phyloP scores from a whole-genome alignment of 1,284 basidiomycete species.

The Phellinidium pouzarii region DNA sequence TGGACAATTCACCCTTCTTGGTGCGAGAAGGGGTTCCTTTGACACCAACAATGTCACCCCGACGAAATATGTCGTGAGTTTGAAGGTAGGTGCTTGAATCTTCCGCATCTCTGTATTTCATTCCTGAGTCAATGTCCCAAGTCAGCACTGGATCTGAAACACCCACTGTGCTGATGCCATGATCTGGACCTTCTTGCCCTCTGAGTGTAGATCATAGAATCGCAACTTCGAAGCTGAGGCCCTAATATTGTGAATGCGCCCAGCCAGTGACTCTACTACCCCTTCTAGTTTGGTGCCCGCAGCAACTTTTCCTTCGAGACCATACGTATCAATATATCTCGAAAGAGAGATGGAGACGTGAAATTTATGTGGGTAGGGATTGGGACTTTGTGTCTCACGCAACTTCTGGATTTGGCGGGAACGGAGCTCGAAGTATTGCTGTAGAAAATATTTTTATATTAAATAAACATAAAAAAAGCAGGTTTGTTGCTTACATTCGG shows the following conservation, averaged over 20 bases:
- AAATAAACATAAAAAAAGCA: constrained; percentile 1
- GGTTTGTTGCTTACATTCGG: constrained; percentile 57
- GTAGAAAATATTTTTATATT: constrained; percentile 10
- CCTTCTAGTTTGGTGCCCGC: constrained; percentile 54
- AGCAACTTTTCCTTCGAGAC: constrained; percentile 61
- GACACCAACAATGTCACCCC: constrained; percentile 95
- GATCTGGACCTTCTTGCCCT: constrained; percentile 93
- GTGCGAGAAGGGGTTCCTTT: constrained; percentile 86
- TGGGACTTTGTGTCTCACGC: constrained; percentile 78
- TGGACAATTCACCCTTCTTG: constrained; percentile 94
- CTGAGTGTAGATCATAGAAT: constrained; percentile 94
- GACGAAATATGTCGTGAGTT: constrained; percentile 83
- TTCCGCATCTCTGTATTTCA: constrained; percentile 52
- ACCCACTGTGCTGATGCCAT: constrained; percentile 87
- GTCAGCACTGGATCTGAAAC: neutral
- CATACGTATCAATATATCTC: constrained; percentile 74
- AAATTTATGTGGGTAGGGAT: constrained; percentile 99
- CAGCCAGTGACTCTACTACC: constrained; percentile 63
- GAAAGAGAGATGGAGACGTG: constrained; percentile 79
- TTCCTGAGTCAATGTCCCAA: no score
- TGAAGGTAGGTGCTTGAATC: constrained; percentile 66
- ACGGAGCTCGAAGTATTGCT: constrained; percentile 97
- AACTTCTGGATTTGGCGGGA: constrained; percentile 84
- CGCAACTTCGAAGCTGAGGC: constrained; percentile 78
- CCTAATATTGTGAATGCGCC: constrained; percentile 89